Base-by-base conservation (phyloP, 306 rosid genomes). In the Trichosanthes cucumerina region DNA sequence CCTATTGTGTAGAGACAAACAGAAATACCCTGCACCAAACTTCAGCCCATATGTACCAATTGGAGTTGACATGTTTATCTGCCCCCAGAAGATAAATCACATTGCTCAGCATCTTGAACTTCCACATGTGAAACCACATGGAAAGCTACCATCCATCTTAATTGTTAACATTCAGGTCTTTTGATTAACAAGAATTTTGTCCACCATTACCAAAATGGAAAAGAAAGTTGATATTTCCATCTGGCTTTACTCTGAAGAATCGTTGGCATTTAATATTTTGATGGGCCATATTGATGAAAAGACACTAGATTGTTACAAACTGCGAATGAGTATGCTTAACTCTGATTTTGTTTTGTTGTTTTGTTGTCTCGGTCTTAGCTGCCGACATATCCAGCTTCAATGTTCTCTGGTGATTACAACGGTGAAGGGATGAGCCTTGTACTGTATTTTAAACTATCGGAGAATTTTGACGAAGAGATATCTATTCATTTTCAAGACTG, bases 391-490 rank as follows among this genome's bases (percentile, higher is more conserved):
- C 90, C 96, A 63, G 91, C 95, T 69, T 69, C 91, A 6, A 79
- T 94, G 87, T 94, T 92, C 86, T 79, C 81, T 9, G 95, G 98
- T 58, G 96, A 92, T 19, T 86, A 82, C 39, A 77, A 89, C 50
- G 98, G 98, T 6, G 97, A 94, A 86, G 95, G 98, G 82, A 85
- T 94, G 93, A 92, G 93, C 82, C 96, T 94, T 81, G 97, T 94
- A 3, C 81, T 94, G 57, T 92, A 92, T 82, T 94, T 94, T 68
- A 92, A 81, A 83, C 78, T 92, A 53, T 86, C 89, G 3, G 93
- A 94, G 60, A 82, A 84, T 78, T 92, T 87, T 23, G 96, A 90
- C 58, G 64, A 72, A 46, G 95, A 92, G 75, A 86, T 88, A 85
- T 89, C 96, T 24, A 73, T 70, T 60, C 82, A 76, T 38, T 88